These are phyloP conservation scores for Fusarium papillatum DNA, from an alignment of 2,329 filamentous ascomycete species.

Conservation along the genomic window DNA sequence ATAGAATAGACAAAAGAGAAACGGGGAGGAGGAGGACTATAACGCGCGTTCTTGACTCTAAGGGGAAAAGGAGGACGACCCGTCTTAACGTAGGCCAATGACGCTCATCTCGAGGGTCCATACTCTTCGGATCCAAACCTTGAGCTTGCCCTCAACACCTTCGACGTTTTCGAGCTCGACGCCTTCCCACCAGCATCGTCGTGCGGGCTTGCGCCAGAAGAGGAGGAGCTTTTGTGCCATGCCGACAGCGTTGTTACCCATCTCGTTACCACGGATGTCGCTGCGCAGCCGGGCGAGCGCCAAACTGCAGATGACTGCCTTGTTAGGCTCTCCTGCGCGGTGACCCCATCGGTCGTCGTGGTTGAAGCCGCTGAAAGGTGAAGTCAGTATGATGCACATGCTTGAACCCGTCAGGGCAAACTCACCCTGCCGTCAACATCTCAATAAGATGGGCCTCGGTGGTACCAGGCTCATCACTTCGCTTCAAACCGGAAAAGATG, in stretches of 20 bases:
- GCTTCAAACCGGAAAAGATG: constrained; percentile 95
- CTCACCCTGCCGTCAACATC: constrained; percentile 98
- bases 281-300: constrained; percentile 93
- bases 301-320: constrained; percentile 97
- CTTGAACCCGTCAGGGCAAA: constrained; percentile 26
- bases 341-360: constrained; percentile 97
- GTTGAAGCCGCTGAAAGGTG: constrained; percentile 86
- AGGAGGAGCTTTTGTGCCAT: constrained; percentile 99
- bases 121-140: constrained; percentile 98
- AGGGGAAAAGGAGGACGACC: background rate
- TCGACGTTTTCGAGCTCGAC: constrained; percentile 92
- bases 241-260: constrained; percentile 84
- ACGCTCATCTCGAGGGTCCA: constrained; percentile 99
- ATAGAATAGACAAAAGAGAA: constrained; percentile 37
- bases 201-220: constrained; percentile 97
- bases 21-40: constrained; percentile 13
- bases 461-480: constrained; percentile 95
- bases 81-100: constrained; percentile 79
- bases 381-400: constrained; percentile 3
- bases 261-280: constrained; percentile 86
- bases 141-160: constrained; percentile 90
- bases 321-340: constrained; percentile 96
- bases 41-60: constrained; percentile 20
- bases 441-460: constrained; percentile 99
- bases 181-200: constrained; percentile 99